Base-by-base conservation (phyloP, 331 rosid species). In the Pyrus hybrid region DNA sequence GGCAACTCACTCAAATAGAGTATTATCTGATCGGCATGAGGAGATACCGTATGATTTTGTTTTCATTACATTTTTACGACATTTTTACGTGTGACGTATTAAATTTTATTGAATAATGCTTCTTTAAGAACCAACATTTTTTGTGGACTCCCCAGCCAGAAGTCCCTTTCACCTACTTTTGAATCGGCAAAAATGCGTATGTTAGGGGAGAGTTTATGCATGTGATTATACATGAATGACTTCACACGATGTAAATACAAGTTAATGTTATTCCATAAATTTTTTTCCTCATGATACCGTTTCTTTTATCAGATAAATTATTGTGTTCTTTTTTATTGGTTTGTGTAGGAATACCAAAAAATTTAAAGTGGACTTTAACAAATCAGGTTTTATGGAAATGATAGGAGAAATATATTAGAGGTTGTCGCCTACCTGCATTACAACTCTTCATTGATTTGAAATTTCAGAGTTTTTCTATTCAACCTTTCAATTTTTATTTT, bases 171-270 rank as follows among this genome's bases (percentile, higher is more conserved):
- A 58, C 99, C 97, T 51, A 85, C 90, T 60, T 88, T 94, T 77
- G 99, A 94, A 70, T 88, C 91, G 74, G 89, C 92, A 77, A 95
- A 91, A 53, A 88, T 88, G 90, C 95, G 97, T 74, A 43, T 87
- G 61, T 79, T 90, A 74, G 97, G 90, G 22, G 99, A 94, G 85
- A 91, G 98, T 93, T 82, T 94, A 81, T 61, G 93, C 72, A 90
- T 96, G 99, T 92, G 84, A 82, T 53, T 76, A 23, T 20, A 56
- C 72, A 64, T 45, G 73, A 67, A 76, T 70, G 73, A 13, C 22
- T 29, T 77, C 35, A 51, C 53, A 14, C 51, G 37, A 75, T 73
- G 70, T 63, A 76, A 76, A 67, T 67, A 20, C 16, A 60, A 35
- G 23, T 57, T 49, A 69, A 13, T 60, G 21, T 47, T 35, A 47